These are phyloP conservation scores for Umbelopsis sp. DNA, from an alignment of 192 early-diverging fungal genomes.

Conservation along the genomic window DNA sequence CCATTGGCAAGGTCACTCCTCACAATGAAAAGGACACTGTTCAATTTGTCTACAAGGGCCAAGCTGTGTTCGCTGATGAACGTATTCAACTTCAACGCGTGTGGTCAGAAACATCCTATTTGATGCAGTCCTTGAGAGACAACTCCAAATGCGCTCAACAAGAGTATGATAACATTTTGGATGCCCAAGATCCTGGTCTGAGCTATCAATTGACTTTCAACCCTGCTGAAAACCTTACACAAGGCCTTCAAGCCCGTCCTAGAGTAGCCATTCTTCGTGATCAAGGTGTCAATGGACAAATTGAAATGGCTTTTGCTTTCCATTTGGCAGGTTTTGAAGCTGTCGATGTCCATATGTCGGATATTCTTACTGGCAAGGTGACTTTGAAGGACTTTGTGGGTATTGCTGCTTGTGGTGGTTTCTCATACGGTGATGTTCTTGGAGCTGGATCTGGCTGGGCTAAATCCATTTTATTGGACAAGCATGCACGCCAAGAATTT, in stretches of 20 bases:
- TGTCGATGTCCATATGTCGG: conserved; percentile 99
- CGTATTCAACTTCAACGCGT: conserved; percentile 75
- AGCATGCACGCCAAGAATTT: conserved; percentile 73
- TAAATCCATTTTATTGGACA: conserved; percentile 81
- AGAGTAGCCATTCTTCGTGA: conserved; percentile 95
- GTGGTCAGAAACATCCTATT: conserved; percentile 93
- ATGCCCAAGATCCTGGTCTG: conserved; percentile 80
- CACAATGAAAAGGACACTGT: conserved; percentile 57
- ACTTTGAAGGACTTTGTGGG: conserved; percentile 78
- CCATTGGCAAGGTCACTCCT: conserved; percentile 60
- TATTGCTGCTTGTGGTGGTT: conserved; percentile 94
- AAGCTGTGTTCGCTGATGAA: conserved; percentile 53
- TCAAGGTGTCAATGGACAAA: conserved; percentile 96
- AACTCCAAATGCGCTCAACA: conserved; percentile 84
- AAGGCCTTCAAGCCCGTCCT: conserved; percentile 54
- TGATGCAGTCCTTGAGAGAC: conserved; percentile 89
- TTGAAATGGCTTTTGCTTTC: conserved; percentile 96
- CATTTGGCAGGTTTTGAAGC: conserved; percentile 90
- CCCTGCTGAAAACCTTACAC: conserved; percentile 54
- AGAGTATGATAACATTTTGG: conserved; percentile 77
- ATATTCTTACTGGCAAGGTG: conserved; percentile 72
- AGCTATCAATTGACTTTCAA: conserved; percentile 80
- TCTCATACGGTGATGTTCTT: conserved; percentile 98
- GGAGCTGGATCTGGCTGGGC: conserved; percentile 99
- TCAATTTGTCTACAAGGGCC: conserved; percentile 48